phyloP scores from a whole-genome alignment of 2,329 filamentous ascomycete genomes.

The Trichophyton verrucosum region DNA sequence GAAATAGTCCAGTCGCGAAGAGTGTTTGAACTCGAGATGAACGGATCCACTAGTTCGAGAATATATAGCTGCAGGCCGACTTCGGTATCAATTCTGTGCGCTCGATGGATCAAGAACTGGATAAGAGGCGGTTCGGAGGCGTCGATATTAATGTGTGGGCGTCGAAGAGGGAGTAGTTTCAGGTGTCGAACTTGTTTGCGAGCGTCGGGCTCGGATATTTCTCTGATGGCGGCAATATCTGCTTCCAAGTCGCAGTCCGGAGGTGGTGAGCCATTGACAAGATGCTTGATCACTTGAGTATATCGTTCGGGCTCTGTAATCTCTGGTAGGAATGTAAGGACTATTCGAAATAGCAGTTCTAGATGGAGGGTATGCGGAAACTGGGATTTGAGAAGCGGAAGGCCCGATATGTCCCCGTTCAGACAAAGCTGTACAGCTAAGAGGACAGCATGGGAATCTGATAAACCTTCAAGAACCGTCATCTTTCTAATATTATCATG shows the following conservation, averaged over 20 bases:
- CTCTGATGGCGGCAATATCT: conserved; percentile 37
- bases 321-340: conserved; percentile 51
- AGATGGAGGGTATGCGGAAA: conserved; percentile 38
- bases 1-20: conserved; percentile 50
- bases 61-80: conserved; percentile 46
- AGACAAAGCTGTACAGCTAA: conserved; percentile 46
- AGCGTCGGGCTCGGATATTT: conserved; percentile 39
- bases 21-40: conserved; percentile 40
- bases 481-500: conserved; percentile 20
- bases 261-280: conserved; percentile 27
- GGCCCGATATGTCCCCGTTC: conserved; percentile 40
- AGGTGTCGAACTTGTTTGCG: conserved; percentile 42
- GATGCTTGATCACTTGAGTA: conserved; percentile 35
- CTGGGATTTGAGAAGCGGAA: conserved; percentile 40
- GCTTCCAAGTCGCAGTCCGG: conserved; percentile 7
- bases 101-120: conserved; percentile 48
- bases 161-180: conserved; percentile 38
- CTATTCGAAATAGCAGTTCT: conserved; percentile 45
- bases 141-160: conserved; percentile 33
- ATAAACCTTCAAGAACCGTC: conserved; percentile 32
- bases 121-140: conserved; percentile 38
- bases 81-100: conserved; percentile 47
- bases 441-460: conserved; percentile 45
- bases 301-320: conserved; percentile 42
- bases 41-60: conserved; percentile 45